Percentiles rank a stretch among this genome's conserved stretches.
Conservation (phyloP, 495 filamentous ascomycete species). For the Elasticomyces elasticus region DNA sequence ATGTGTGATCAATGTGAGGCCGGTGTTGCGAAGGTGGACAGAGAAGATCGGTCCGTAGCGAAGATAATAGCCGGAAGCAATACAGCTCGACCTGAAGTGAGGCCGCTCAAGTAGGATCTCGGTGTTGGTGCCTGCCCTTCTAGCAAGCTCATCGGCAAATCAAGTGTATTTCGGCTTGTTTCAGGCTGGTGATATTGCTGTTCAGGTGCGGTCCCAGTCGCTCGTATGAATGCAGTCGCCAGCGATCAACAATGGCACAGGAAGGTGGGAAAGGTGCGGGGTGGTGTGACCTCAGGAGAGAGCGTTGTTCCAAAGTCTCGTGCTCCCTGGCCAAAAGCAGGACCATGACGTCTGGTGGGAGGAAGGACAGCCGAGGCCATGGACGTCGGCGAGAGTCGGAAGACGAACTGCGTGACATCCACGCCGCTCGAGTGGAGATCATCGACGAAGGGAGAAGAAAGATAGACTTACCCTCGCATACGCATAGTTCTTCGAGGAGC, state of each 20-base stretch:
- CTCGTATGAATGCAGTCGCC: too few species aligned
- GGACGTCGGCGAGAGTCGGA: background rate
- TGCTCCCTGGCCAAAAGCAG: background rate
- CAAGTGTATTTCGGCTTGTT: background rate
- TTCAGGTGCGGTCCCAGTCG: background rate
- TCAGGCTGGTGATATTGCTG: background rate
- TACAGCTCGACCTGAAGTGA: too few species aligned
- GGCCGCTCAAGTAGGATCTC: too few species aligned
- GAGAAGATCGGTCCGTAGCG: background rate
- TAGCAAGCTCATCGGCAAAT: slow-evolving; percentile 1
- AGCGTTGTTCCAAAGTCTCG: background rate
- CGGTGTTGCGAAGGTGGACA: background rate
- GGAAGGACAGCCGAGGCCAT: background rate
- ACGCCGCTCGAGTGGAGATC: background rate
- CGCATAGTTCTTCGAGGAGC: slow-evolving; percentile 1
- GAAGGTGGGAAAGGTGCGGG: background rate
- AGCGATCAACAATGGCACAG: background rate
- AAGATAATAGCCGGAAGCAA: too few species aligned
- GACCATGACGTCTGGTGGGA: background rate
- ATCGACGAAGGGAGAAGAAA: background rate
- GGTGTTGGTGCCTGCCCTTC: background rate
- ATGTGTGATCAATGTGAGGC: background rate
- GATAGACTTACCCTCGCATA: slow-evolving; percentile 5
- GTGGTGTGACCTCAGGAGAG: background rate
- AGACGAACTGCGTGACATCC: background rate